A percentile compares a stretch with the other conserved stretches of the same genome.
phyloP scores from a whole-genome alignment of 2,329 filamentous ascomycete species.

The Trichoderma sp. region DNA sequence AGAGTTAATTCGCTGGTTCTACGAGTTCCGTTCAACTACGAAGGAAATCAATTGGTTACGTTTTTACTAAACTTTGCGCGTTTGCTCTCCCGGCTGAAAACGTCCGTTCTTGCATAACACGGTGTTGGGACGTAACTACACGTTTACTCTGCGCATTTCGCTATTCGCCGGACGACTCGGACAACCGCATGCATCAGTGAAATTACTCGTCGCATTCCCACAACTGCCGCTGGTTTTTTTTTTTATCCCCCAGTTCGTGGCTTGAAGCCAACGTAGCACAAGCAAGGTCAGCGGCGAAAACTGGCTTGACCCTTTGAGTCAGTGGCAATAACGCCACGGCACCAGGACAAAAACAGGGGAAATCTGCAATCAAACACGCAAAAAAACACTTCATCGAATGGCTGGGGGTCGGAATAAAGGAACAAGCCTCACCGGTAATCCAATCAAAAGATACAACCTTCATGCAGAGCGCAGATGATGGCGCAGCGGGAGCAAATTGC shows the following conservation, averaged over 20 bases:
- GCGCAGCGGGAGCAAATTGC: neutral
- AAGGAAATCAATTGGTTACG: neutral
- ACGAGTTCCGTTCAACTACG: neutral
- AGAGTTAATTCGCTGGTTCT: neutral
- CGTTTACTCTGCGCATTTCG: neutral
- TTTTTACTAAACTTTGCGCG: too few species aligned
- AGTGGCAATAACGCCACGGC: slow-evolving; percentile 3
- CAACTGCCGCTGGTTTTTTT: neutral
- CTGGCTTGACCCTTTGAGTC: neutral
- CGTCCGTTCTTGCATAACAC: neutral
- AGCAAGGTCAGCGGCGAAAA: neutral
- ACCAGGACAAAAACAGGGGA: slow-evolving; percentile 2
- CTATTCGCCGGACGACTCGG: neutral
- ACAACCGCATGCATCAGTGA: neutral
- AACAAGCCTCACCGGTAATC: neutral
- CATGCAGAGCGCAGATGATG: neutral
- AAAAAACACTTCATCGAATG: neutral
- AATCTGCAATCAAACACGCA: neutral
- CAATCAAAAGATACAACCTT: neutral
- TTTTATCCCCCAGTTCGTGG: neutral
- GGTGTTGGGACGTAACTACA: neutral
- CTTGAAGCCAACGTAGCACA: neutral
- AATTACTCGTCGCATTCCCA: neutral
- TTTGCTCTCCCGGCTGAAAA: neutral
- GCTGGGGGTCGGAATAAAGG: neutral